These are phyloP conservation scores for Podospora anserina DNA, from an alignment of 495 filamentous ascomycete species.

Conservation along the genomic window DNA sequence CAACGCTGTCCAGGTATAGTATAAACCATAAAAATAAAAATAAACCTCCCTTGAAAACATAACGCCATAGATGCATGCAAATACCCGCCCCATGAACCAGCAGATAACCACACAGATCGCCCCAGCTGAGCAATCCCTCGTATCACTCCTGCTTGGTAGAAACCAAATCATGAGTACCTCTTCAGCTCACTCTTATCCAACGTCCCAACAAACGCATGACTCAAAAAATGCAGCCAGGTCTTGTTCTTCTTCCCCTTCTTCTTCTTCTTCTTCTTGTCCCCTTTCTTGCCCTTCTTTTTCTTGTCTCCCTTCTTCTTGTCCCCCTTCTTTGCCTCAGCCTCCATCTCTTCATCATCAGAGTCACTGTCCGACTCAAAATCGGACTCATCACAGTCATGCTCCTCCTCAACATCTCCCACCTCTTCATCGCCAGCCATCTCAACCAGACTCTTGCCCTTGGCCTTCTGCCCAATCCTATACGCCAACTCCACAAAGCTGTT, in stretches of 20 bases:
- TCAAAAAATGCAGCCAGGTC: conserved; percentile 51
- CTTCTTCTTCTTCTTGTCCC: neutral
- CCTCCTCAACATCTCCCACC: conserved; percentile 3
- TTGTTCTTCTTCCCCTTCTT: conserved; percentile 6
- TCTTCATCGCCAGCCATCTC: conserved; percentile 15
- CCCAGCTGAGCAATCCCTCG: neutral
- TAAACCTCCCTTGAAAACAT: neutral
- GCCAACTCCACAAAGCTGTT: conserved; percentile 76
- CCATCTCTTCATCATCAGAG: conserved; percentile 20
- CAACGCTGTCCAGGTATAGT: neutral
- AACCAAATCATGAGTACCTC: conserved; percentile 28
- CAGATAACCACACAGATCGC: neutral
- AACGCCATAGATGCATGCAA: neutral
- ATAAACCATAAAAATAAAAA: neutral
- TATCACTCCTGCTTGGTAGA: neutral
- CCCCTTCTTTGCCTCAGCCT: conserved; percentile 8
- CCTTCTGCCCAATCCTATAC: conserved; percentile 62
- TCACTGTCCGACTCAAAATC: conserved; percentile 17
- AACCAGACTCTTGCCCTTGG: conserved; percentile 21
- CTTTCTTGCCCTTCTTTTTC: neutral
- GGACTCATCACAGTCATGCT: neutral
- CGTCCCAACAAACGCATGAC: conserved; percentile 75
- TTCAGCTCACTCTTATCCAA: conserved; percentile 59
- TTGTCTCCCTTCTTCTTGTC: conserved; percentile 15
- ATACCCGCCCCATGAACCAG: neutral